Evolutionary conservation across 495 filamentous ascomycete genomes (phyloP).

Genomic region (Zalerion maritima): DNA sequence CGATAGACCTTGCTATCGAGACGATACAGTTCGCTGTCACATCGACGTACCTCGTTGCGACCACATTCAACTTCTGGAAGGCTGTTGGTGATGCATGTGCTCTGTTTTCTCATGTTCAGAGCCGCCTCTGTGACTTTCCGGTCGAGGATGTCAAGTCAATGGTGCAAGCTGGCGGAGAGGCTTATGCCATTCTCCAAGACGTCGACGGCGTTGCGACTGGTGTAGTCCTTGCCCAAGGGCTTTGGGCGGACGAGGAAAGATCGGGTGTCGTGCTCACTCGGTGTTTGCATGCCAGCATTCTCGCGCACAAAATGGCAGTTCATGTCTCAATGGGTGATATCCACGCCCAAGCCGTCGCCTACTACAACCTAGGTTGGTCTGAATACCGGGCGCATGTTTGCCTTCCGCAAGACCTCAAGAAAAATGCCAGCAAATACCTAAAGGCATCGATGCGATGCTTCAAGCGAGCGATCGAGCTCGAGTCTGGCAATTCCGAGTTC

Average conservation of each 20-base stretch:
- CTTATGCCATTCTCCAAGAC: conserved; percentile 49
- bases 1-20: conserved; percentile 48
- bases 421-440: conserved; percentile 46
- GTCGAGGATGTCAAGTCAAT: conserved; percentile 36
- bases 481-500: conserved; percentile 90
- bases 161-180: conserved; percentile 29
- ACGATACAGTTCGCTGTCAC: conserved; percentile 39
- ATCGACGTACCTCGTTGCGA: conserved; percentile 20
- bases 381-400: conserved; percentile 69
- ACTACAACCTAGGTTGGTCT: conserved; percentile 93
- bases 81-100: conserved; percentile 79
- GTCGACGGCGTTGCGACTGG: conserved; percentile 51
- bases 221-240: conserved; percentile 27
- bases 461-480: conserved; percentile 90
- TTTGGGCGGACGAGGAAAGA: conserved; percentile 29
- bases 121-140: conserved; percentile 44
- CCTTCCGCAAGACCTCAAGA: conserved; percentile 30
- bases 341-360: conserved; percentile 88
- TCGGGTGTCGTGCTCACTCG: conserved; percentile 31
- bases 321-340: conserved; percentile 54
- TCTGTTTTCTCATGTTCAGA: conserved; percentile 64
- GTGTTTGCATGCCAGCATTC: conserved; percentile 52
- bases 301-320: conserved; percentile 79
- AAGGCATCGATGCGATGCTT: conserved; percentile 82
- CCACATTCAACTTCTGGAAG: conserved; percentile 90